Evolutionary conservation across 768 basidiomycete species (phyloP).

Genomic region (Suillus variegatus): DNA sequence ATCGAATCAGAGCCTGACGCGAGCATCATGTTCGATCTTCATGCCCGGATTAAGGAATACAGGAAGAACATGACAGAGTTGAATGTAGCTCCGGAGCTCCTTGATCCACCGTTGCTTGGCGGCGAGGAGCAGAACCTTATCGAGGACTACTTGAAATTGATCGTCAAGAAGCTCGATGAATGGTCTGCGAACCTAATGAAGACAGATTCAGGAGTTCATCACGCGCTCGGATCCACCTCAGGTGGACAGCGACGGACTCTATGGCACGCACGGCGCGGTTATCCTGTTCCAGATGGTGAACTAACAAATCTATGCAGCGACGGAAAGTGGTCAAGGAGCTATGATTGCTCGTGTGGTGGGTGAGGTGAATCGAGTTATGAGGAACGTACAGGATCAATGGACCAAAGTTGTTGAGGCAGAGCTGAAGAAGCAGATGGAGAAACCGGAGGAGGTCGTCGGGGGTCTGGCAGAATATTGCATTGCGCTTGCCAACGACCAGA

Average conservation of each 20-base stretch:
- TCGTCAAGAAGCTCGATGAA: constrained; percentile 94
- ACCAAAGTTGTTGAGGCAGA: constrained; percentile 79
- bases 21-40: constrained; percentile 80
- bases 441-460: constrained; percentile 82
- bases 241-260: constrained; percentile 83
- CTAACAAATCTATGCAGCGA: constrained; percentile 92
- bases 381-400: constrained; percentile 86
- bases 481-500: constrained; percentile 96
- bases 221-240: constrained; percentile 86
- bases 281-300: constrained; percentile 99
- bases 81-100: constrained; percentile 73
- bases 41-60: constrained; percentile 96
- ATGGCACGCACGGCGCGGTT: constrained; percentile 89
- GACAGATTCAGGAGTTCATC: constrained; percentile 81
- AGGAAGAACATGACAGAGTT: constrained; percentile 94
- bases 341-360: constrained; percentile 89
- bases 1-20: constrained; percentile 81
- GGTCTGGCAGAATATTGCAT: constrained; percentile 96
- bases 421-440: constrained; percentile 83
- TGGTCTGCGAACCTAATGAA: constrained; percentile 95
- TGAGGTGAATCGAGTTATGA: constrained; percentile 89
- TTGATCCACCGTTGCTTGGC: constrained; percentile 90
- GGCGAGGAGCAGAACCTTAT: constrained; percentile 93
- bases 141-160: constrained; percentile 92
- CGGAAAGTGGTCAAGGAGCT: constrained; percentile 93